Conservation (phyloP, 257 asterid species). For the Ajuga chamaepitys region DNA sequence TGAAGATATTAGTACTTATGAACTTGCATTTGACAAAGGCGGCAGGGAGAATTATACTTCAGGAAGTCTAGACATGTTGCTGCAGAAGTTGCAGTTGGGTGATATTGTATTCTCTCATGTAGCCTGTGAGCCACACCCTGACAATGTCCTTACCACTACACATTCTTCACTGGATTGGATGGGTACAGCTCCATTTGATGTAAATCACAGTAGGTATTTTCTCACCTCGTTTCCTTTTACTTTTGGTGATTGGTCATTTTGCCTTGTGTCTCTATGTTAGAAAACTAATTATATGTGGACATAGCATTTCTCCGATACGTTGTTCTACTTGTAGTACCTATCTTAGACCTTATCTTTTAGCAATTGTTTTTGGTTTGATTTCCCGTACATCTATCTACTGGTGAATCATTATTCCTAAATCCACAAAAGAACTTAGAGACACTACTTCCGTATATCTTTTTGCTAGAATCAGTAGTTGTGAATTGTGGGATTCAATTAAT, state of each 20-base stretch:
- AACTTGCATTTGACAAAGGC: slow-evolving; percentile 50
- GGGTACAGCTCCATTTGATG: slow-evolving; percentile 84
- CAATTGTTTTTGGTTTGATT: background rate
- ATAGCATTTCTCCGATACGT: background rate
- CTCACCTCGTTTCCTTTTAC: slow-evolving; percentile 15
- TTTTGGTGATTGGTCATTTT: background rate
- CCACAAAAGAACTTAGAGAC: background rate
- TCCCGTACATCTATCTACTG: background rate
- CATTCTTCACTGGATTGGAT: slow-evolving; percentile 83
- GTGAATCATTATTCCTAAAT: background rate
- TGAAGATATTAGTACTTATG: slow-evolving; percentile 42
- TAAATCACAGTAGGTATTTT: slow-evolving; percentile 62
- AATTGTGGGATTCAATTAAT: background rate
- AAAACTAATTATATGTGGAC: background rate
- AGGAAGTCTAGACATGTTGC: slow-evolving; percentile 44
- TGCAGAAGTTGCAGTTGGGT: slow-evolving; percentile 64
- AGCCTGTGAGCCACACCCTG: slow-evolving; percentile 30
- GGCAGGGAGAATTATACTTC: slow-evolving; percentile 19
- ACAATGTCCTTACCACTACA: slow-evolving; percentile 21
- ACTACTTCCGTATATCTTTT: background rate
- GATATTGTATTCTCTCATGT: slow-evolving; percentile 39
- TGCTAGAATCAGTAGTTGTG: background rate
- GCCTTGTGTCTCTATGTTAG: background rate
- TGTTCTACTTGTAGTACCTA: background rate
- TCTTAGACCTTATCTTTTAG: background rate